Base-by-base conservation (phyloP, 192 early-diverging fungal species). In the Gaertneriomyces sp. region DNA sequence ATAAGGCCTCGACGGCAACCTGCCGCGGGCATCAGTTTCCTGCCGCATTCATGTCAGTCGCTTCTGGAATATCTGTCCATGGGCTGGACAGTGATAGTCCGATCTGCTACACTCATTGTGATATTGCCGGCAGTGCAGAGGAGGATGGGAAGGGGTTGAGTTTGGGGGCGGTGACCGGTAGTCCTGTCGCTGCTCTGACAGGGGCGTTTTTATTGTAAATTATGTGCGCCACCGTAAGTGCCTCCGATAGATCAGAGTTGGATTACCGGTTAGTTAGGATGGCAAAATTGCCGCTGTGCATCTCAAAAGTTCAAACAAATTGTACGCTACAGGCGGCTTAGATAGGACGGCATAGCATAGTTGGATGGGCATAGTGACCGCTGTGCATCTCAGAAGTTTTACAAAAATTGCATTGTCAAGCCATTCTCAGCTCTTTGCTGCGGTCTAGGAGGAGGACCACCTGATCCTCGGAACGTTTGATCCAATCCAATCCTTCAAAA, bases 1-100 rank as follows among this genome's bases (percentile, higher is more conserved):
- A 81, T 65, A 79, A 84, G 65, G 73, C 93, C 12, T 88, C 86
- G 58, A 84, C 80, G 4, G 63, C 74, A 72, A 95, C 90, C 11
- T 69, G 78, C 63, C 87, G 93, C 66, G 93, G 91, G 11, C 93
- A 95, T 68, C 88, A 90, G 70, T 93, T 85, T 73, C 93, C 93
- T 39, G 90, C 88, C 14, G 93, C 90, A 9, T 93, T 91, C 61
- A 84, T 95, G 74, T 68, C 83, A 46, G 71, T 90, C 61, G 91
- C 91, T 4, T 86, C 90, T 25, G 90, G 93, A 2, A 58, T 95
- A 50, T 75, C 86, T 66, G 14, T 60, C 11, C 87, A 91, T 71
- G 88, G 91, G 47, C 68, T 89, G 57, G 73, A 78, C 19, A 78
- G 86, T 20, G 68, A 80, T 7, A 59, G 77, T 4, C 88, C 84